Conservation (phyloP, 305 asterid species). For the Rubia tinctorum region DNA sequence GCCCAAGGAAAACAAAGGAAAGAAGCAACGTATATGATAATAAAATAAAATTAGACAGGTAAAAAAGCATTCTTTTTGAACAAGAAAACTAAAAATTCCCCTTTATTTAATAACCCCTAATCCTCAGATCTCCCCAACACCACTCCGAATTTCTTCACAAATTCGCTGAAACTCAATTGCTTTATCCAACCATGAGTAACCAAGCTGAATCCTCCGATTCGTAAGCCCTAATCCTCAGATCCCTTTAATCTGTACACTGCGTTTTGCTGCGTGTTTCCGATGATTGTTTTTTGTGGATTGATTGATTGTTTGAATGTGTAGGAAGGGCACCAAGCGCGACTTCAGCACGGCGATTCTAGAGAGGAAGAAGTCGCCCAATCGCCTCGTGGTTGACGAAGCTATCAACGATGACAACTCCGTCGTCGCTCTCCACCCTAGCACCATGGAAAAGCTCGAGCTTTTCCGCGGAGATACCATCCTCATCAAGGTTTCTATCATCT, state of each 20-base stretch:
- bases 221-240: slow-evolving; percentile 41
- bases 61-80: slow-evolving; percentile 44
- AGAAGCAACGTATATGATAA: slow-evolving; percentile 11
- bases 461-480: slow-evolving; percentile 86
- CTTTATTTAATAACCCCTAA: slow-evolving; percentile 21
- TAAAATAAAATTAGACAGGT: background rate
- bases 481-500: slow-evolving; percentile 50
- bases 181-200: slow-evolving; percentile 38
- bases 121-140: slow-evolving; percentile 33
- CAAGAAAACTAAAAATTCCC: slow-evolving; percentile 38
- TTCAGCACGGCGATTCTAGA: slow-evolving; percentile 84
- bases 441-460: slow-evolving; percentile 92
- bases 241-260: slow-evolving; percentile 9
- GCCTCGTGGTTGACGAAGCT: slow-evolving; percentile 86
- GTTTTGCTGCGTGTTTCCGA: background rate
- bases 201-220: slow-evolving; percentile 70
- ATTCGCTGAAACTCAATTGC: background rate
- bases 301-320: slow-evolving; percentile 22
- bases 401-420: slow-evolving; percentile 82
- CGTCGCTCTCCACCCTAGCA: slow-evolving; percentile 69
- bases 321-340: slow-evolving; percentile 84
- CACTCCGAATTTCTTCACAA: slow-evolving; percentile 9
- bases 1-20: slow-evolving; percentile 5
- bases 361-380: slow-evolving; percentile 81
- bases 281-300: background rate